Base-by-base conservation (phyloP, 768 basidiomycete species). In the Mycena chlorophos region DNA sequence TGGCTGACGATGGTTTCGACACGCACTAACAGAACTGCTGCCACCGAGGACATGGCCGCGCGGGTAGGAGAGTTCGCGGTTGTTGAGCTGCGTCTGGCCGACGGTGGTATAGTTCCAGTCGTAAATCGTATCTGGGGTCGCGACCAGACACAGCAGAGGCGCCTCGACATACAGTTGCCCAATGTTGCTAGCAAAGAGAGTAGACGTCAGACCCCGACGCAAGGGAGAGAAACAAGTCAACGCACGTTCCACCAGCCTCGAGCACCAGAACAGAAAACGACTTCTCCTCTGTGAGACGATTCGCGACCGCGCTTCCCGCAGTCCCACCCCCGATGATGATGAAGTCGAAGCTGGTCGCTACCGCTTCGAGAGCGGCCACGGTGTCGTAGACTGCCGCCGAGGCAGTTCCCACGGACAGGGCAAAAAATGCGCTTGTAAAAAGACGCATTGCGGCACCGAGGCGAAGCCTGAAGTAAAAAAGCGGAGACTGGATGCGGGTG, bases 101-200 rank as follows among this genome's bases (percentile, higher is more conserved):
- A 28, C 26, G 5, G 45, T 46, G 5, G 69, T 69, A 52, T 60
- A 69, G 51, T 72, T 72, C 71, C 70, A 71, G 47, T 68, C 62
- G 49, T 62, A 66, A 2, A 51, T 4, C 6, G 69, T 66, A 42
- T 60, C 50, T 16, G 64, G 54, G 13, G 63, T 58, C 31, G 54
- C 54, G 23, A 66, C 54, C 20, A 25, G 63, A 58, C 1, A 60
- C 63, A 19, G 64, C 54, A 34, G 48, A 28, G 19, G 55, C 52
- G 20, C 49, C 40, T 3, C 57, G n/a, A 29, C 56, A 54, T 38
- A 49, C 34, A 40, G 49, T 27, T 43, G 59, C 58, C 4, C 63
- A 64, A 13, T 3, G 20, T 26, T 29, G 27, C 46, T 23, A 19
- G 13, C 8, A 8, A n/a, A 25, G 39, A 20, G 23, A 20, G 6